Evolutionary conservation across 1,139 yeast species (phyloP).

Genomic region (Komagataea norvegica): DNA sequence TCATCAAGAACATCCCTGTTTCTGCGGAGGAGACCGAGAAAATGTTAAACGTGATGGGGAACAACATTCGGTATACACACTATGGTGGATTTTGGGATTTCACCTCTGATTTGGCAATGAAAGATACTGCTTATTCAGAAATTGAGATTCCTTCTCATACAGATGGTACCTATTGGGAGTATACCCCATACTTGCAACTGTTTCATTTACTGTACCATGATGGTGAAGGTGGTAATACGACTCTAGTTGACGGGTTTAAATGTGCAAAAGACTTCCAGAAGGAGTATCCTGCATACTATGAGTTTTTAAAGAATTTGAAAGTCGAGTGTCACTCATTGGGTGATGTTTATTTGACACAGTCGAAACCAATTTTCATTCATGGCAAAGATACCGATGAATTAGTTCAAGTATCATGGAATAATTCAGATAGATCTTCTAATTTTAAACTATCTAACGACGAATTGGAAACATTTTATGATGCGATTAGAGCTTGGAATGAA

Average conservation of each 20-base stretch:
- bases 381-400: constrained; percentile 46
- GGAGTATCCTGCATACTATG: constrained; percentile 50
- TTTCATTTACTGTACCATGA: constrained; percentile 59
- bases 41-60: constrained; percentile 53
- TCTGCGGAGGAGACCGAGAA: constrained; percentile 57
- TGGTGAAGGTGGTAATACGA: constrained; percentile 71
- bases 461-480: constrained; percentile 54
- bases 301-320: constrained; percentile 46
- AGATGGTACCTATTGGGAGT: constrained; percentile 78
- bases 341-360: constrained; percentile 62
- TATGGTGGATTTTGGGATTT: constrained; percentile 84
- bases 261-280: constrained; percentile 51
- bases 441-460: constrained; percentile 53
- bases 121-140: constrained; percentile 74
- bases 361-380: constrained; percentile 58
- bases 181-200: constrained; percentile 70
- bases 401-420: constrained; percentile 71
- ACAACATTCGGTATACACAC: constrained; percentile 64
- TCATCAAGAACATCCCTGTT: constrained; percentile 60
- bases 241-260: constrained; percentile 64
- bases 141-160: constrained; percentile 65
- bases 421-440: constrained; percentile 68
- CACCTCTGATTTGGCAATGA: constrained; percentile 65
- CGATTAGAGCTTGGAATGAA: constrained; percentile 53
- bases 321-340: constrained; percentile 80